phyloP scores from a whole-genome alignment of 2,329 filamentous ascomycete species.

The Celoporthe dispersa region DNA sequence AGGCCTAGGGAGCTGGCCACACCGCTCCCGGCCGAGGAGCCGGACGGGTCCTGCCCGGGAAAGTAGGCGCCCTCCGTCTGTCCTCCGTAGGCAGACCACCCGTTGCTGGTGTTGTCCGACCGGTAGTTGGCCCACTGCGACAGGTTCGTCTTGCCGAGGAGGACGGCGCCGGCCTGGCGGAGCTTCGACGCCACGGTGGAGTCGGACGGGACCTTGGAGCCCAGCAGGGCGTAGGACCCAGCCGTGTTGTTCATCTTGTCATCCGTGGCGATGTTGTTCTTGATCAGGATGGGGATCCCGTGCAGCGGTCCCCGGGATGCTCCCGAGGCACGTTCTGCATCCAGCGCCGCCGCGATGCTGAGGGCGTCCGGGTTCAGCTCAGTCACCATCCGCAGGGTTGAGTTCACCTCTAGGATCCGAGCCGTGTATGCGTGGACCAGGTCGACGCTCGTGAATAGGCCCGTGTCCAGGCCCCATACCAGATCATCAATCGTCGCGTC shows the following conservation, averaged over 20 bases:
- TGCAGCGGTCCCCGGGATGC: conserved; percentile 52
- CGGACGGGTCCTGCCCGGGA: conserved; percentile 63
- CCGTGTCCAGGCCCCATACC: conserved; percentile 36
- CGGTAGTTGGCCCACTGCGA: conserved; percentile 68
- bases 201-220: conserved; percentile 53
- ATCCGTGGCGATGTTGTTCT: conserved; percentile 67
- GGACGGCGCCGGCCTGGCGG: conserved; percentile 61
- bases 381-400: conserved; percentile 39
- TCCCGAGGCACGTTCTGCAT: conserved; percentile 36
- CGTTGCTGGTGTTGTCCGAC: conserved; percentile 60
- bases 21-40: conserved; percentile 65
- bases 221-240: conserved; percentile 62
- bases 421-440: conserved; percentile 39
- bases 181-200: conserved; percentile 62
- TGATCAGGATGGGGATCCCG: conserved; percentile 67
- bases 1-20: conserved; percentile 64
- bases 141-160: conserved; percentile 67
- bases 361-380: conserved; percentile 46
- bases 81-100: conserved; percentile 68
- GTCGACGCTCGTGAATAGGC: conserved; percentile 43
- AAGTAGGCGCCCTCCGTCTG: conserved; percentile 66
- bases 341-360: conserved; percentile 42
- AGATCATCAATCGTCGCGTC: conserved; percentile 42
- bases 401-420: conserved; percentile 42
- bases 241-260: conserved; percentile 64